phyloP scores from a whole-genome alignment of 2,329 filamentous ascomycete species.

The Dendryphion nanum region DNA sequence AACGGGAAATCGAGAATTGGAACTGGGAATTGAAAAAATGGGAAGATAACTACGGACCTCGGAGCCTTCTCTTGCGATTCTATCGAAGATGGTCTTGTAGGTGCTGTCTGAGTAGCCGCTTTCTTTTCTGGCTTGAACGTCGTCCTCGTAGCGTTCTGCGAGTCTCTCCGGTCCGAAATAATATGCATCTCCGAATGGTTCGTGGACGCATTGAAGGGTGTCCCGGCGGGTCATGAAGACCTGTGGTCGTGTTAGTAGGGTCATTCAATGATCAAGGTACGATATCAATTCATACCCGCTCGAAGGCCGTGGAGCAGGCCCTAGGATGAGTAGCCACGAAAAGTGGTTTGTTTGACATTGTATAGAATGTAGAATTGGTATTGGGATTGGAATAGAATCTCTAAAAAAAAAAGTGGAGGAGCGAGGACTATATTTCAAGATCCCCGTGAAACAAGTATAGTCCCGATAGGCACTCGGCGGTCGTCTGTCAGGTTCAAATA shows the following conservation, averaged over 20 bases:
- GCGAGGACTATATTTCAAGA: too few species aligned
- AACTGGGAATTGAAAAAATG: too few species aligned
- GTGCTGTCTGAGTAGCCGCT: conserved; percentile 70
- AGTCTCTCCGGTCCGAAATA: conserved; percentile 93
- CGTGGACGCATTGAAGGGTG: conserved; percentile 79
- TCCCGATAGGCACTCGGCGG: too few species aligned
- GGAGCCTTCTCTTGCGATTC: conserved; percentile 68
- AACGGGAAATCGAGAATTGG: conserved; percentile 3
- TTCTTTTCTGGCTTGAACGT: conserved; percentile 53
- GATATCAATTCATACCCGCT: conserved; percentile 63
- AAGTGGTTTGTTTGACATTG: conserved; percentile 76
- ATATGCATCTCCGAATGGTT: conserved; percentile 95
- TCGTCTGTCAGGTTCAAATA: too few species aligned
- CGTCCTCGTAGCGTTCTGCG: conserved; percentile 72
- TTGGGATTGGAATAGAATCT: too few species aligned
- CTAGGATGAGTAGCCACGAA: conserved; percentile 93
- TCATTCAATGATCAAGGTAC: not conserved
- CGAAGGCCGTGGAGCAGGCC: conserved; percentile 95
- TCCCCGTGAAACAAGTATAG: too few species aligned
- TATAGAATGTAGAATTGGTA: too few species aligned
- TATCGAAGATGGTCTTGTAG: conserved; percentile 74
- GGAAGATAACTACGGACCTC: conserved; percentile 56
- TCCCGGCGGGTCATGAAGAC: conserved; percentile 95
- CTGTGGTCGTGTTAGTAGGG: conserved; percentile 12
- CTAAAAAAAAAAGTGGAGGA: too few species aligned